Evolutionary conservation across 768 basidiomycete species (phyloP).

Genomic region (Fibroporia radiculosa): DNA sequence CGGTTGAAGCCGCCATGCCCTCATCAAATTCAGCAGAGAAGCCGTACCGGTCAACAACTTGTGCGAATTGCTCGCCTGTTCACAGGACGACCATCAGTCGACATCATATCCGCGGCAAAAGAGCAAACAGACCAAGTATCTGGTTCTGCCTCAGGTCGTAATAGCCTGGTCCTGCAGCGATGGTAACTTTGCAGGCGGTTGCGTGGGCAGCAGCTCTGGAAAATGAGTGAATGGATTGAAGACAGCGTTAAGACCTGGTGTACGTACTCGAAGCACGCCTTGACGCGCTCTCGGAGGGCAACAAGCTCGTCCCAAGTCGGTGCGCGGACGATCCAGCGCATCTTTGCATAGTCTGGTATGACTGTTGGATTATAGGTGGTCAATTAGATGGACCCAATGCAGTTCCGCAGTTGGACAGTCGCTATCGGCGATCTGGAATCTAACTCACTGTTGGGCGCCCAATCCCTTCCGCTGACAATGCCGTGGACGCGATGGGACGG

Average conservation of each 20-base stretch:
- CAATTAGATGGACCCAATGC: too few relatives aligned
- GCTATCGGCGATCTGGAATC: background rate
- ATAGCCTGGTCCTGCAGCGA: constrained; percentile 17
- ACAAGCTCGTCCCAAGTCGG: constrained; percentile 51
- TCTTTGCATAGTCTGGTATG: constrained; percentile 75
- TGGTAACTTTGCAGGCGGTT: constrained; percentile 26
- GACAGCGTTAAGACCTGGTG: background rate
- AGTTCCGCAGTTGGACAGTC: too few relatives aligned
- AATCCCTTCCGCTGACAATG: constrained; percentile 59
- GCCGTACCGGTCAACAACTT: constrained; percentile 39
- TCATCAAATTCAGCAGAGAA: constrained; percentile 25
- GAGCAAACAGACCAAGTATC: constrained; percentile 18
- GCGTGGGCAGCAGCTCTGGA: constrained; percentile 61
- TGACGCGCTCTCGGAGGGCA: constrained; percentile 48
- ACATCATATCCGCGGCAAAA: background rate
- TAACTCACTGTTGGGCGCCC: constrained; percentile 60
- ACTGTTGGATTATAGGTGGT: constrained; percentile 44
- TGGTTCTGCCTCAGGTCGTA: constrained; percentile 29
- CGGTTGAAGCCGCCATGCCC: constrained; percentile 56
- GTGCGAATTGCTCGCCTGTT: constrained; percentile 47
- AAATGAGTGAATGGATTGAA: constrained; percentile 8
- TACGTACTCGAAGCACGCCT: constrained; percentile 64
- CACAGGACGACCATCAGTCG: background rate
- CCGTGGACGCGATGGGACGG: constrained; percentile 79
- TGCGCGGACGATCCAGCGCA: constrained; percentile 68